A percentile compares a stretch with the other conserved stretches of the same genome.
Evolutionary conservation across 164 flowering plant genomes (phyloP).

Genomic region (Vitis rotundifolia): DNA sequence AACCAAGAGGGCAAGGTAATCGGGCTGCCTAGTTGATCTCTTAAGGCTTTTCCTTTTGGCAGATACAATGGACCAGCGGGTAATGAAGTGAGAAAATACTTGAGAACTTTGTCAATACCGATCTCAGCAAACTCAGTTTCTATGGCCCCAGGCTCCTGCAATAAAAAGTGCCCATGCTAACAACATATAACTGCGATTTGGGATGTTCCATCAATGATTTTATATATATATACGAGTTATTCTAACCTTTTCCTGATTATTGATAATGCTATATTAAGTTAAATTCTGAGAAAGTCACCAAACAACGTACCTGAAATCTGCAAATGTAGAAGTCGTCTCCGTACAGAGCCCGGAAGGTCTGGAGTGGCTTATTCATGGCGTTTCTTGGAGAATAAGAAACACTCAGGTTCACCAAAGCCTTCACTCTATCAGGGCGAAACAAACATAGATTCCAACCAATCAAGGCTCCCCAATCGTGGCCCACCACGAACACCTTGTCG

Average conservation of each 20-base stretch:
- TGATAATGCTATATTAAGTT: neutral
- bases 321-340: conserved; percentile 76
- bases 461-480: conserved; percentile 81
- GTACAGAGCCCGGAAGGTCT: conserved; percentile 32
- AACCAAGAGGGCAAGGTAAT: conserved; percentile 32
- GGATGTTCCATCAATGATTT: no score
- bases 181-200: no score
- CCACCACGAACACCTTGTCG: conserved; percentile 68
- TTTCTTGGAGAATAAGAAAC: conserved; percentile 49
- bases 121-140: conserved; percentile 38
- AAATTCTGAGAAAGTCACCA: no score
- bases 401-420: conserved; percentile 74
- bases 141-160: conserved; percentile 41
- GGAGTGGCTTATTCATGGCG: conserved; percentile 42
- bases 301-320: conserved; percentile 66
- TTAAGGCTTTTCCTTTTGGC: conserved; percentile 42
- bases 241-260: no score
- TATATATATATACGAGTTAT: no score
- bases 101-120: conserved; percentile 31
- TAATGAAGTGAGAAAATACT: conserved; percentile 27
- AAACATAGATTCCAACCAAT: conserved; percentile 68
- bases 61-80: conserved; percentile 34
- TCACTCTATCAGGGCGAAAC: conserved; percentile 71
- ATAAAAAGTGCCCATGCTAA: neutral
- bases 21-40: conserved; percentile 12